These are phyloP conservation scores for Linnemannia schmuckeri DNA, from an alignment of 192 early-diverging fungal species.

Conservation along the genomic window DNA sequence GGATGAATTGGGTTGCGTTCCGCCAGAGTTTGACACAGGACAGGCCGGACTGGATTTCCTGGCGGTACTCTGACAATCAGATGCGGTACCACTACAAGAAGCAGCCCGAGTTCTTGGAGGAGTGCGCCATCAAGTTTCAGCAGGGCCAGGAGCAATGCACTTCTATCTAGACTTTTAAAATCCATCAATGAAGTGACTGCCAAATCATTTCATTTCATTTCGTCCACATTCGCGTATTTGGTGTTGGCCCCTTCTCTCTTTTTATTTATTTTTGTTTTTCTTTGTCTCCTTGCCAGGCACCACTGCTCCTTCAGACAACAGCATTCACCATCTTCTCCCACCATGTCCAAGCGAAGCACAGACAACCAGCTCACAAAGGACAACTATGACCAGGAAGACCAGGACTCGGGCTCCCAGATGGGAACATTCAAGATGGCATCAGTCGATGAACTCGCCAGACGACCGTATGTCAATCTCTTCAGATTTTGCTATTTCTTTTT, in stretches of 20 bases:
- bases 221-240: background rate
- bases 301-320: background rate
- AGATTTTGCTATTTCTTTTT: background rate
- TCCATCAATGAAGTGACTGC: background rate
- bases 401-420: conserved; percentile 8
- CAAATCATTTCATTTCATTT: background rate
- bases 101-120: conserved; percentile 33
- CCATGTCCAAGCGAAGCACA: conserved; percentile 46
- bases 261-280: background rate
- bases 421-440: conserved; percentile 28
- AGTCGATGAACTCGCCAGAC: conserved; percentile 27
- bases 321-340: background rate
- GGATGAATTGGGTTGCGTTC: conserved; percentile 51
- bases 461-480: conserved; percentile 24
- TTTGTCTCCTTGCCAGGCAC: background rate
- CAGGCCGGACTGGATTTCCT: conserved; percentile 31
- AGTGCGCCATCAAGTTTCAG: conserved; percentile 40
- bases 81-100: conserved; percentile 50
- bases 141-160: conserved; percentile 15
- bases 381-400: conserved; percentile 23
- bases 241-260: too few species aligned
- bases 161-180: background rate
- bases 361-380: conserved; percentile 43
- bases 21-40: conserved; percentile 31
- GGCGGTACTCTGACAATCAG: conserved; percentile 50